These are phyloP conservation scores for Orbilia oligospora DNA, from an alignment of 2,329 filamentous ascomycete species.

Conservation along the genomic window DNA sequence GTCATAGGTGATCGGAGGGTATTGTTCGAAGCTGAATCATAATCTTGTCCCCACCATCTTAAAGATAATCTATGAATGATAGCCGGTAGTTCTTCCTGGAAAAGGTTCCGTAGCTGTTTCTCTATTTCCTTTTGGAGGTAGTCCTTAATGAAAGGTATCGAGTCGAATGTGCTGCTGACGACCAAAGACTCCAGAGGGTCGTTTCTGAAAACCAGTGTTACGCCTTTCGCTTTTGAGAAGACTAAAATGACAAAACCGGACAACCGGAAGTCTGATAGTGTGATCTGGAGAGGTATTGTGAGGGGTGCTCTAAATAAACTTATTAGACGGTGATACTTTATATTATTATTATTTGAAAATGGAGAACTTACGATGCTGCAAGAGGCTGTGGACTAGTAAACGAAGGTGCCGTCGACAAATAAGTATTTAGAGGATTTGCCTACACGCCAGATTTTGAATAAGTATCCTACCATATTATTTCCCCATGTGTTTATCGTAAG, in stretches of 20 bases:
- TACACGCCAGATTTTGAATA: slow-evolving; percentile 65
- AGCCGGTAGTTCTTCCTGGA: slow-evolving; percentile 97
- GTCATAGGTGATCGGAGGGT: slow-evolving; percentile 43
- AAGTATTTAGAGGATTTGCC: slow-evolving; percentile 97
- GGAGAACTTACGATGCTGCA: slow-evolving; percentile 76
- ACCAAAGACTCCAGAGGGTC: slow-evolving; percentile 97
- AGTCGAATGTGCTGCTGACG: slow-evolving; percentile 98
- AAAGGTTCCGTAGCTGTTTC: slow-evolving; percentile 87
- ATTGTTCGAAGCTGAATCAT: slow-evolving; percentile 68
- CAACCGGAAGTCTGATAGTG: slow-evolving; percentile 92
- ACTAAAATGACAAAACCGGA: slow-evolving; percentile 98
- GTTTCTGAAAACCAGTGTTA: slow-evolving; percentile 97
- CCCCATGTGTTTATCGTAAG: not conserved
- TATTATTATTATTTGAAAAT: slow-evolving; percentile 6
- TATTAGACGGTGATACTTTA: slow-evolving; percentile 8
- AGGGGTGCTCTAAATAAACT: slow-evolving; percentile 75
- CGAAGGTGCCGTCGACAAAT: slow-evolving; percentile 87
- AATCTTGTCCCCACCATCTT: slow-evolving; percentile 89
- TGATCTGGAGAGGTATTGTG: slow-evolving; percentile 98
- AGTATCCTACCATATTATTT: slow-evolving; percentile 8
- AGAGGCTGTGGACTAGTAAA: slow-evolving; percentile 95
- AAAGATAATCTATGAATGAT: slow-evolving; percentile 95
- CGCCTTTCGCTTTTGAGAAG: slow-evolving; percentile 96
- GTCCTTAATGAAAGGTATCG: slow-evolving; percentile 97
- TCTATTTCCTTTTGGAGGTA: slow-evolving; percentile 98